These are phyloP conservation scores for Tirmania nivea DNA, from an alignment of 495 filamentous ascomycete species.

Conservation along the genomic window DNA sequence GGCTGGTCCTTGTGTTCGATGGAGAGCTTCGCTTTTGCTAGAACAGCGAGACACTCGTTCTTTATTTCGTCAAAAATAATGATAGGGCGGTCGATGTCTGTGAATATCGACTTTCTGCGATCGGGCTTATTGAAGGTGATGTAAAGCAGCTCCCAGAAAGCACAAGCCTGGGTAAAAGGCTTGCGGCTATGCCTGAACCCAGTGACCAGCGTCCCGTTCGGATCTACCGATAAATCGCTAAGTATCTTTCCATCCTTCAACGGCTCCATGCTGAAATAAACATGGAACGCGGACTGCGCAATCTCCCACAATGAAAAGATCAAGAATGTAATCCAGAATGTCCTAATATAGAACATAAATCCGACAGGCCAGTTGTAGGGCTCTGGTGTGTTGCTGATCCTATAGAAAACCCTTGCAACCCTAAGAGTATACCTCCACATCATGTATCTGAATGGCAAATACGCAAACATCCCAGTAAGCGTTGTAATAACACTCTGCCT, in stretches of 20 bases:
- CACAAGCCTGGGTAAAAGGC: slow-evolving; percentile 37
- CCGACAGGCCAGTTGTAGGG: slow-evolving; percentile 38
- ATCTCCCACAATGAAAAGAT: slow-evolving; percentile 52
- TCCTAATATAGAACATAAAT: slow-evolving; percentile 33
- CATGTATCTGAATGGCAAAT: slow-evolving; percentile 37
- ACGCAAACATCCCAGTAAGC: slow-evolving; percentile 34
- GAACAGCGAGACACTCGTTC: slow-evolving; percentile 38
- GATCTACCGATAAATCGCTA: slow-evolving; percentile 63
- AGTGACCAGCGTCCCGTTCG: slow-evolving; percentile 70
- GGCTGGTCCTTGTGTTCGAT: slow-evolving; percentile 20
- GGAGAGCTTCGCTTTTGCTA: slow-evolving; percentile 42
- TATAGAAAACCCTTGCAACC: slow-evolving; percentile 49
- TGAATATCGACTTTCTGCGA: slow-evolving; percentile 63
- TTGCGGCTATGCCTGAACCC: slow-evolving; percentile 55
- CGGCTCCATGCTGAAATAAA: slow-evolving; percentile 58
- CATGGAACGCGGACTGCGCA: slow-evolving; percentile 50
- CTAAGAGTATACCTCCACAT: slow-evolving; percentile 47
- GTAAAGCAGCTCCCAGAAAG: slow-evolving; percentile 72
- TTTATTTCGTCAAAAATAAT: slow-evolving; percentile 65
- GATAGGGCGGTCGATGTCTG: slow-evolving; percentile 68
- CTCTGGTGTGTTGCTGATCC: slow-evolving; percentile 45
- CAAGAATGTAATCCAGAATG: slow-evolving; percentile 40
- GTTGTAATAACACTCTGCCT: slow-evolving; percentile 25
- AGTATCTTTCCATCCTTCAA: slow-evolving; percentile 66
- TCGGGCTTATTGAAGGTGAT: slow-evolving; percentile 51